A percentile compares a stretch with the other conserved stretches of the same genome.
These are phyloP conservation scores for Circinella umbellata DNA, from an alignment of 371 early-diverging fungal genomes.

Conservation along the genomic window DNA sequence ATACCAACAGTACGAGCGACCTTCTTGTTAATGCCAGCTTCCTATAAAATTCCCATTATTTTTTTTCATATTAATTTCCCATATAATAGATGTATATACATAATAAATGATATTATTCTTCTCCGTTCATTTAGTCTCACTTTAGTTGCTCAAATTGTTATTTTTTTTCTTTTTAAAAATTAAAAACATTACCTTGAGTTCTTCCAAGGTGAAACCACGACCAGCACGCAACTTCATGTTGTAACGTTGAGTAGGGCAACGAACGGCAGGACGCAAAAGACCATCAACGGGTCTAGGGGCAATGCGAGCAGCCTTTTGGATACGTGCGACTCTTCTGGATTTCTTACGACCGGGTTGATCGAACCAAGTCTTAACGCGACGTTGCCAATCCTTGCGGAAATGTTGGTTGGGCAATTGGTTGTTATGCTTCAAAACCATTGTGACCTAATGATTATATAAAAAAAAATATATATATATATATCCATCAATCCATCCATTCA, in stretches of 20 bases:
- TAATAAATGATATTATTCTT: not conserved
- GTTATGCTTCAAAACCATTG: slow-evolving; percentile 93
- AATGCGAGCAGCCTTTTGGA: slow-evolving; percentile 95
- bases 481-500: slow-evolving; percentile 10
- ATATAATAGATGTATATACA: no score
- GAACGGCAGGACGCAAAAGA: slow-evolving; percentile 97
- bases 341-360: slow-evolving; percentile 98
- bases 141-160: no score
- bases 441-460: slow-evolving; percentile 8
- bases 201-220: slow-evolving; percentile 99
- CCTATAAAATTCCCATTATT: slow-evolving; percentile 42
- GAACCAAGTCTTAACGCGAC: slow-evolving; percentile 99
- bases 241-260: slow-evolving; percentile 98
- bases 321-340: slow-evolving; percentile 87
- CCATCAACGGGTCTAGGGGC: slow-evolving; percentile 98
- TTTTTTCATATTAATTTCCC: no score
- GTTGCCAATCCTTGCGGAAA: slow-evolving; percentile 99
- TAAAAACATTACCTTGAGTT: slow-evolving; percentile 81
- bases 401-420: slow-evolving; percentile 98
- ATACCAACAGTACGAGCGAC: slow-evolving; percentile 98
- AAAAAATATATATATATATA: not conserved
- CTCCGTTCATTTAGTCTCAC: not conserved
- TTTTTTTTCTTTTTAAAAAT: no score
- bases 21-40: slow-evolving; percentile 94
- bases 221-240: slow-evolving; percentile 99